Conservation (phyloP, 2,329 filamentous ascomycete genomes). For the Penicillium brevicompactum region DNA sequence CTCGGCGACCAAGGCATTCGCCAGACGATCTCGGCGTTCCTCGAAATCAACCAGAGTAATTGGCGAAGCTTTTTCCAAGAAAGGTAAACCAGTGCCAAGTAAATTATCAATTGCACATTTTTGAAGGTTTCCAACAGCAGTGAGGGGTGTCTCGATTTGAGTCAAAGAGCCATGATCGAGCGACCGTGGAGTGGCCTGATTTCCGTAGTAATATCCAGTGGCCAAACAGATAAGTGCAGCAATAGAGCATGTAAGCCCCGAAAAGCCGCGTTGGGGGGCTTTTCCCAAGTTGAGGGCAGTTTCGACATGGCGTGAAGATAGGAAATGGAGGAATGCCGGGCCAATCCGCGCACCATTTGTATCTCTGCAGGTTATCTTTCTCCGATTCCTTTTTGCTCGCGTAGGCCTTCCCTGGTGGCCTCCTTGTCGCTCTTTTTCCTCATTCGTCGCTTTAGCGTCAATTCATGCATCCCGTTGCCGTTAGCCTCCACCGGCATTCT, state of each 20-base stretch:
- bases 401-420: not conserved
- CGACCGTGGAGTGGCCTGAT: constrained; percentile 1
- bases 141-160: not conserved
- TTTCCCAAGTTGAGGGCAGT: not conserved
- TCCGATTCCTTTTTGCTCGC: not conserved
- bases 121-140: constrained; percentile 29
- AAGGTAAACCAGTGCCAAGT: constrained; percentile 29
- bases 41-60: constrained; percentile 57
- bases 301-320: not conserved
- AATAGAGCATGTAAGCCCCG: not conserved
- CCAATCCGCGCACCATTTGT: not conserved
- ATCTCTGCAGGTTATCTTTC: not conserved
- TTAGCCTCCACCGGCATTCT: not conserved
- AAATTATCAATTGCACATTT: constrained; percentile 59
- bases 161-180: not conserved
- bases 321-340: not conserved
- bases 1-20: constrained; percentile 55
- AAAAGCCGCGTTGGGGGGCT: not conserved
- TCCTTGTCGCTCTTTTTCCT: not conserved
- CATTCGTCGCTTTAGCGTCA: not conserved
- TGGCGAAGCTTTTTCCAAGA: constrained; percentile 43
- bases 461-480: not conserved
- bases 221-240: not conserved
- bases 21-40: constrained; percentile 58
- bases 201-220: not conserved